Evolutionary conservation across 495 filamentous ascomycete species (phyloP).

Genomic region (Tirmania nivea): DNA sequence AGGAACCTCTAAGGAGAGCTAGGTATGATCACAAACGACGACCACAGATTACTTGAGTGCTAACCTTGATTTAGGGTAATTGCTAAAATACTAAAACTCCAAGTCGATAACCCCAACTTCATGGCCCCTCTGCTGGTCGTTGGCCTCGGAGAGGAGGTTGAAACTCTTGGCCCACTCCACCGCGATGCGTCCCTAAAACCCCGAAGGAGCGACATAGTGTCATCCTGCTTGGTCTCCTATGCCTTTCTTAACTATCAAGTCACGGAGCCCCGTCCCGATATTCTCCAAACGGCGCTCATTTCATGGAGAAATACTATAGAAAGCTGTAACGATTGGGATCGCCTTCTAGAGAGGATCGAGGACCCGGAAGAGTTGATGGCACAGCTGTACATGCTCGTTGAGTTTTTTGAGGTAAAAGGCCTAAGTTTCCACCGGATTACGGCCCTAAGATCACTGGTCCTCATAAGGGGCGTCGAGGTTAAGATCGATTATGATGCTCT

Average conservation of each 20-base stretch:
- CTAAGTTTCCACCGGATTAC: constrained; percentile 25
- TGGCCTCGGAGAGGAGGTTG: constrained; percentile 14
- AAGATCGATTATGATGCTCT: constrained; percentile 31
- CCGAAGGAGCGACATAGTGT: constrained; percentile 14
- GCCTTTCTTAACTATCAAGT: constrained; percentile 12
- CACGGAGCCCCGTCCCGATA: constrained; percentile 3
- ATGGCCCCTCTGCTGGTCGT: constrained; percentile 8
- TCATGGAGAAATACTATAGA: constrained; percentile 21
- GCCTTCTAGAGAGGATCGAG: constrained; percentile 10
- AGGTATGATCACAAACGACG: not conserved
- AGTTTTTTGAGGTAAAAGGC: constrained; percentile 62
- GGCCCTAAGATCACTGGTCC: constrained; percentile 26
- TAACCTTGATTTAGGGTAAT: constrained; percentile 4
- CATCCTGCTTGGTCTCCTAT: constrained; percentile 10
- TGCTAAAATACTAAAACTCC: constrained; percentile 12
- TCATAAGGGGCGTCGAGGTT: constrained; percentile 34
- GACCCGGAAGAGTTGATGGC: constrained; percentile 16
- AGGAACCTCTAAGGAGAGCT: constrained; percentile 14
- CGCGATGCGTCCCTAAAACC: constrained; percentile 6
- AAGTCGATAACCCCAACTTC: constrained; percentile 12
- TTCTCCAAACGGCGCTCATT: constrained; percentile 6
- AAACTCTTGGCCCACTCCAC: constrained; percentile 1
- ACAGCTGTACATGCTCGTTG: constrained; percentile 35
- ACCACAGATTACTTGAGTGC: not conserved
- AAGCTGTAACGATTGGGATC: constrained; percentile 16